A percentile compares a stretch with the other conserved stretches of the same genome.
Conservation (phyloP, 805 yeast genomes). For the Wickerhamiella musiphila region DNA sequence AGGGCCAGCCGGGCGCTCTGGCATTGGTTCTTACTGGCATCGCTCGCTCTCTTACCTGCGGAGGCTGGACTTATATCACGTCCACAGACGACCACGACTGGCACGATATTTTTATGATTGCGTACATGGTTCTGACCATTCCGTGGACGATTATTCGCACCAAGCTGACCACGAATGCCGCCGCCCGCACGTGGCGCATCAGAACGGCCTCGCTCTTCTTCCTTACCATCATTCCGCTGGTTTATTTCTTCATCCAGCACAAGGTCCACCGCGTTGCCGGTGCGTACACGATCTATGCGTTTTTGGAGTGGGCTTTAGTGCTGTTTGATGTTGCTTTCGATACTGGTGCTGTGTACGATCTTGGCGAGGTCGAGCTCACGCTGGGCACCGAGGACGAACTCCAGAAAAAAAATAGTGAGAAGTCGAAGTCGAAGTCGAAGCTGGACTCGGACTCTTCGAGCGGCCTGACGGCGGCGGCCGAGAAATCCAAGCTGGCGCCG, state of each 20-base stretch:
- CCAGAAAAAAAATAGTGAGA: too few species aligned
- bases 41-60: conserved; percentile 84
- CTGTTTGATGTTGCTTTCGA: conserved; percentile 74
- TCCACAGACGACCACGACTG: conserved; percentile 93
- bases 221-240: conserved; percentile 56
- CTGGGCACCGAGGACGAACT: too few species aligned
- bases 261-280: conserved; percentile 76
- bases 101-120: conserved; percentile 91
- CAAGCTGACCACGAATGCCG: conserved; percentile 29
- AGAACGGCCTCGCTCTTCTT: conserved; percentile 46
- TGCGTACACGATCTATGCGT: conserved; percentile 91
- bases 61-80: conserved; percentile 97
- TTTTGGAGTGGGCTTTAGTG: conserved; percentile 85
- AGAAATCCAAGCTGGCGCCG: neutral
- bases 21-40: conserved; percentile 37
- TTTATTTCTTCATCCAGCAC: conserved; percentile 83
- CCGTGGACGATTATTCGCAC: conserved; percentile 75
- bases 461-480: neutral
- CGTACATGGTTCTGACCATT: conserved; percentile 69
- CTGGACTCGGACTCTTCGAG: neutral
- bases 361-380: conserved; percentile 39
- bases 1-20: conserved; percentile 23
- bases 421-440: conserved; percentile 1
- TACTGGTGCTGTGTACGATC: conserved; percentile 58
- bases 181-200: conserved; percentile 31